Conservation (phyloP, 306 rosid genomes). For the Vigna radiata region DNA sequence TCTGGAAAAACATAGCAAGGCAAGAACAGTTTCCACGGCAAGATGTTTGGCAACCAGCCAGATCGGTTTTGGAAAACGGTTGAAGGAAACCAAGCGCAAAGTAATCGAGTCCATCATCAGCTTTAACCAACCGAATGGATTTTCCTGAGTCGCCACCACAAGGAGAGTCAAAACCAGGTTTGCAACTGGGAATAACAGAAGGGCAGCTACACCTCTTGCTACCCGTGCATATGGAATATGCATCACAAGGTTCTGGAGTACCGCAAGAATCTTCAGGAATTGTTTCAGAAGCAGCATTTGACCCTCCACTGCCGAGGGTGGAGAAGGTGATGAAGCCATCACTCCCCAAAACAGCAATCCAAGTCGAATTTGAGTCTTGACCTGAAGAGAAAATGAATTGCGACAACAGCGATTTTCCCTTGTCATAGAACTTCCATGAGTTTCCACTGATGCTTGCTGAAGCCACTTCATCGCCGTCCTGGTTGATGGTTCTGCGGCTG, state of each 20-base stretch:
- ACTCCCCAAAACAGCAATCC: conserved; percentile 76
- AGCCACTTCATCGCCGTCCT: conserved; percentile 56
- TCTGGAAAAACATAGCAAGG: conserved; percentile 81
- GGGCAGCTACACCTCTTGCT: conserved; percentile 72
- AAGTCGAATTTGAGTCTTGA: conserved; percentile 56
- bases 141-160: conserved; percentile 50
- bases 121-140: conserved; percentile 51
- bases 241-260: conserved; percentile 79
- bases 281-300: conserved; percentile 48
- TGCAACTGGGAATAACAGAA: conserved; percentile 70
- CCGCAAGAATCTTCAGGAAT: conserved; percentile 73
- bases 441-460: conserved; percentile 63
- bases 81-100: conserved; percentile 70
- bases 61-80: conserved; percentile 65
- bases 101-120: conserved; percentile 65
- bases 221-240: conserved; percentile 62
- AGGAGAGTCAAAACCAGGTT: conserved; percentile 64
- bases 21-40: conserved; percentile 80
- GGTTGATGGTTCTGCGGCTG: conserved; percentile 57
- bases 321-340: conserved; percentile 77
- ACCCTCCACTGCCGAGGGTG: conserved; percentile 54
- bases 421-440: conserved; percentile 86
- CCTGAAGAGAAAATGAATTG: conserved; percentile 61
- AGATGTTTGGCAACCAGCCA: conserved; percentile 65
- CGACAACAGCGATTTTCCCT: conserved; percentile 65